Percentiles rank a stretch among this genome's conserved stretches.
phyloP scores from a whole-genome alignment of 2,329 filamentous ascomycete species.

The Didymella exigua region DNA sequence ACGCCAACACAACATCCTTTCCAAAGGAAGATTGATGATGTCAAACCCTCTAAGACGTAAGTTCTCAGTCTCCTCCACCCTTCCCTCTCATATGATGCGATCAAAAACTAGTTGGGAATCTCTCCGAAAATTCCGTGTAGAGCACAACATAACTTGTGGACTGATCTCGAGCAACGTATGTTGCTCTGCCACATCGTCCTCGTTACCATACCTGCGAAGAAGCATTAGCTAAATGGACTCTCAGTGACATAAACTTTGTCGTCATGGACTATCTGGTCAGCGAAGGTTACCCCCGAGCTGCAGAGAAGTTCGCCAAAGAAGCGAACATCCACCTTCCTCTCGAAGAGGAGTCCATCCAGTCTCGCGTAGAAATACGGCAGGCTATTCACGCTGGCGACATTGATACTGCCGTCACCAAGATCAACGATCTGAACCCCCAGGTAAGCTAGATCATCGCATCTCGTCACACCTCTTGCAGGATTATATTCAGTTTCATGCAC shows the following conservation, averaged over 20 bases:
- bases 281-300: conserved; percentile 91
- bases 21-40: conserved; percentile 79
- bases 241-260: conserved; percentile 90
- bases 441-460: conserved; percentile 62
- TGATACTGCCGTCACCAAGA: conserved; percentile 78
- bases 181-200: conserved; percentile 19
- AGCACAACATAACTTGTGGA: conserved; percentile 83
- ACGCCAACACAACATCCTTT: conserved; percentile 76
- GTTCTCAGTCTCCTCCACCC: conserved; percentile 38
- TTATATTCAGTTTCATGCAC: conserved; percentile 99
- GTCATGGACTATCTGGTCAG: conserved; percentile 97
- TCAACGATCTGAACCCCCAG: conserved; percentile 90
- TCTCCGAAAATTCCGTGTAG: conserved; percentile 96
- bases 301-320: conserved; percentile 90
- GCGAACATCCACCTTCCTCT: conserved; percentile 81
- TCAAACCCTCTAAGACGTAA: conserved; percentile 90
- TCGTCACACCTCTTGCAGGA: conserved; percentile 68
- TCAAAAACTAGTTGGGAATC: conserved; percentile 97
- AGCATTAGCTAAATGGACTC: conserved; percentile 30
- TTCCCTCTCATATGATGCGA: conserved; percentile 71
- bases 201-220: not conserved
- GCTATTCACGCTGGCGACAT: conserved; percentile 87
- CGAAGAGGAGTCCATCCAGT: conserved; percentile 73
- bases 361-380: conserved; percentile 81
- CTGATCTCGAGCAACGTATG: conserved; percentile 57